phyloP scores from a whole-genome alignment of 2,329 filamentous ascomycete genomes.

The Penicillium olsonii region DNA sequence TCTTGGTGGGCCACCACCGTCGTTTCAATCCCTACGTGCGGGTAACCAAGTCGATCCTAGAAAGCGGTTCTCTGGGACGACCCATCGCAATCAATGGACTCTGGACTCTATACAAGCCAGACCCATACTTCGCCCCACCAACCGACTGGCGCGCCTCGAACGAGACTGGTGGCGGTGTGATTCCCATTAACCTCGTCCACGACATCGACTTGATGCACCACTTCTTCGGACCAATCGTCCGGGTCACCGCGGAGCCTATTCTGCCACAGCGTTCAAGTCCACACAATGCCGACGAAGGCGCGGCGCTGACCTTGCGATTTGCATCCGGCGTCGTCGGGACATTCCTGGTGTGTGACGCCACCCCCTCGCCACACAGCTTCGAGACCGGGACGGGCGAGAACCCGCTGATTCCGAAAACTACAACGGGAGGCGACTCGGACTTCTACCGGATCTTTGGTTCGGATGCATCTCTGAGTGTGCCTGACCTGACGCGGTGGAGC shows the following conservation, averaged over 20 bases:
- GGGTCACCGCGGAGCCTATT: constrained; percentile 54
- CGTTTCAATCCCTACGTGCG: constrained; percentile 61
- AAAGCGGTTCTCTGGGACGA: constrained; percentile 44
- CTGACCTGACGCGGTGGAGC: constrained; percentile 55
- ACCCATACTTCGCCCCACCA: constrained; percentile 52
- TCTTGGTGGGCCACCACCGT: constrained; percentile 60
- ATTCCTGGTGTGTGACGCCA: constrained; percentile 57
- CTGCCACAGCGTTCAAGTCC: constrained; percentile 41
- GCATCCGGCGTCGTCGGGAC: constrained; percentile 57
- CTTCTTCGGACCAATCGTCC: constrained; percentile 55
- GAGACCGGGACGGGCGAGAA: constrained; percentile 63
- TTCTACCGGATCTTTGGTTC: constrained; percentile 61
- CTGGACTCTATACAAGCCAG: constrained; percentile 57
- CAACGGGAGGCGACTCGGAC: constrained; percentile 34
- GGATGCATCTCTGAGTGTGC: constrained; percentile 54
- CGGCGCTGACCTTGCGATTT: constrained; percentile 56
- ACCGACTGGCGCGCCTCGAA: constrained; percentile 51
- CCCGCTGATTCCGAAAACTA: constrained; percentile 49
- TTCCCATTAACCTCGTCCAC: constrained; percentile 63
- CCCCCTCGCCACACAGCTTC: constrained; percentile 56
- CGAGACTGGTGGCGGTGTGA: constrained; percentile 51
- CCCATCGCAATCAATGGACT: constrained; percentile 57
- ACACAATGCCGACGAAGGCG: constrained; percentile 58
- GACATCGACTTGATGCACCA: constrained; percentile 62
- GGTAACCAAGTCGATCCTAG: constrained; percentile 50